These are phyloP conservation scores for Geotrichum citri-aurantii DNA, from an alignment of 1,139 yeast genomes.

Conservation along the genomic window DNA sequence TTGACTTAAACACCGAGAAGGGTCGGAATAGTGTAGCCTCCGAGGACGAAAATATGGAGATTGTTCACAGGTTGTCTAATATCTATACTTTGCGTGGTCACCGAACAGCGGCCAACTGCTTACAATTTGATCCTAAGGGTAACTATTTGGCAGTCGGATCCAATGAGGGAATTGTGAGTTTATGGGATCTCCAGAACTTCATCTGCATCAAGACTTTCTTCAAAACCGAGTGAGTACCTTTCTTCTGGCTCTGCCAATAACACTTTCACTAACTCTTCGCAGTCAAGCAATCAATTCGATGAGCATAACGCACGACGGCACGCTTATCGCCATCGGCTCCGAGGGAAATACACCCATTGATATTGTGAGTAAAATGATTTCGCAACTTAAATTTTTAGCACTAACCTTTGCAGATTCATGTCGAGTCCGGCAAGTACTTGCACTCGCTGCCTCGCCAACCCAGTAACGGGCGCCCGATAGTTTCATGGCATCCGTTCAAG, in stretches of 20 bases:
- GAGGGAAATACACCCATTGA: conserved; percentile 31
- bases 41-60: not conserved
- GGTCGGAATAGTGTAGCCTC: not conserved
- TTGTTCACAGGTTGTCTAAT: conserved; percentile 20
- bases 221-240: conserved; percentile 37
- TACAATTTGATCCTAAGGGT: conserved; percentile 57
- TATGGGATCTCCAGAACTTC: conserved; percentile 52
- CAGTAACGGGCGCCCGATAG: conserved; percentile 22
- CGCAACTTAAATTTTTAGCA: not conserved
- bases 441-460: conserved; percentile 18
- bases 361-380: conserved; percentile 23
- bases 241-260: not conserved
- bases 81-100: conserved; percentile 43
- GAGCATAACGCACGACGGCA: conserved; percentile 36
- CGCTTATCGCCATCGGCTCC: conserved; percentile 33
- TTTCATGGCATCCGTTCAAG: conserved; percentile 34
- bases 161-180: conserved; percentile 63
- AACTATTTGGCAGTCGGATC: conserved; percentile 53
- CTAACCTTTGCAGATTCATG: conserved; percentile 20
- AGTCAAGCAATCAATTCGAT: conserved; percentile 30
- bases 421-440: conserved; percentile 30
- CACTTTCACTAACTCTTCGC: not conserved
- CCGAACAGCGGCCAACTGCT: conserved; percentile 47
- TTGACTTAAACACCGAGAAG: conserved; percentile 8
- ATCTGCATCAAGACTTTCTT: conserved; percentile 43